These are phyloP conservation scores for Capronia coronata DNA, from an alignment of 2,329 filamentous ascomycete genomes.

Conservation along the genomic window DNA sequence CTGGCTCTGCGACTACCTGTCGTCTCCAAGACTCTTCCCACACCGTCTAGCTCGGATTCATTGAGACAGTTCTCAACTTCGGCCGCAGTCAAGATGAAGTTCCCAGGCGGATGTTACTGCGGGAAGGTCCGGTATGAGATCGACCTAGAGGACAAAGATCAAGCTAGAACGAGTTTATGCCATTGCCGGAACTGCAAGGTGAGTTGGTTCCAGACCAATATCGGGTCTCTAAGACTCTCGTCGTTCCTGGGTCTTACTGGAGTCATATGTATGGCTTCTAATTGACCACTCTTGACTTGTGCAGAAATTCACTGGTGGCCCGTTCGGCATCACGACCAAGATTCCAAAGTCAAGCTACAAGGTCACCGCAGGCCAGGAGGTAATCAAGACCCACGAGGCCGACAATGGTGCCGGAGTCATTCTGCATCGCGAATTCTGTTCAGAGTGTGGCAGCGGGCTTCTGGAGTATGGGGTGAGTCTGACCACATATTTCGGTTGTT, in stretches of 20 bases:
- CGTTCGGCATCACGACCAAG: conserved; percentile 48
- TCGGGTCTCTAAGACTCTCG: neutral
- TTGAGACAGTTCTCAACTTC: neutral
- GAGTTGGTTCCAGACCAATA: too few species aligned
- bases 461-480: conserved; percentile 47
- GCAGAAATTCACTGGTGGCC: conserved; percentile 22
- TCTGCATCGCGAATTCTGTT: conserved; percentile 49
- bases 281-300: neutral
- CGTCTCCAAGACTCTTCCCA: neutral
- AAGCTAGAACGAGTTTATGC: conserved; percentile 48
- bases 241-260: neutral
- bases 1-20: neutral
- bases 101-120: conserved; percentile 42
- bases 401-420: conserved; percentile 46
- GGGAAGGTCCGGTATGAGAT: conserved; percentile 44
- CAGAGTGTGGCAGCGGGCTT: conserved; percentile 46
- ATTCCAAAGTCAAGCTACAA: conserved; percentile 42
- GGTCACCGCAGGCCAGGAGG: conserved; percentile 35
- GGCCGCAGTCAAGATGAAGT: conserved; percentile 8
- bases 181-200: conserved; percentile 51
- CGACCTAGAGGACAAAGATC: conserved; percentile 39
- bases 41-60: neutral
- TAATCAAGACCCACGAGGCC: conserved; percentile 41
- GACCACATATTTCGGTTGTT: too few species aligned
- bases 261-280: too few species aligned